Percentiles rank a stretch among this genome's conserved stretches.
Evolutionary conservation across 345 rosid species (phyloP).

Genomic region (Euclidium syriacum): DNA sequence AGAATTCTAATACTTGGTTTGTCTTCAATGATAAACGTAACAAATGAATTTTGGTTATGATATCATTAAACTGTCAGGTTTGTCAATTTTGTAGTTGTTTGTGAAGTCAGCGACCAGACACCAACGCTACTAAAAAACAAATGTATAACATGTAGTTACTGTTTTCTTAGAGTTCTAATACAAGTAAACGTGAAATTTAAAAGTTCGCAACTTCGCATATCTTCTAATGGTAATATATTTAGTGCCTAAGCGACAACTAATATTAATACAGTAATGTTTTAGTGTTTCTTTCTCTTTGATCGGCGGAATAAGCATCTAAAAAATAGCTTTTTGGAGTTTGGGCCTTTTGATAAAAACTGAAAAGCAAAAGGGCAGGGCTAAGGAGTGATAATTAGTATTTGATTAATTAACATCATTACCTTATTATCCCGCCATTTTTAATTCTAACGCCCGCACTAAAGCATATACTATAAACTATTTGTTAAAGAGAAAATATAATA

Average conservation of each 20-base stretch:
- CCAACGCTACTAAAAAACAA: too few species aligned
- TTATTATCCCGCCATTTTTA: slow-evolving; percentile 12
- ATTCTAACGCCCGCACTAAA: slow-evolving; percentile 1
- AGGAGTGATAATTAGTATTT: slow-evolving; percentile 19
- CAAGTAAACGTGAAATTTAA: neutral
- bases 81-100: neutral
- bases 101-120: too few species aligned
- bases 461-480: neutral
- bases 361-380: slow-evolving; percentile 1
- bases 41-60: neutral
- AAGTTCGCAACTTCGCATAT: neutral
- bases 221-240: neutral
- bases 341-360: neutral
- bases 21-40: neutral
- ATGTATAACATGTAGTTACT: neutral
- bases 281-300: slow-evolving; percentile 1
- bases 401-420: slow-evolving; percentile 26
- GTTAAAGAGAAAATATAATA: neutral
- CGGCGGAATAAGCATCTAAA: slow-evolving; percentile 29
- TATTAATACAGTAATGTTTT: too few species aligned
- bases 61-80: neutral
- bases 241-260: neutral
- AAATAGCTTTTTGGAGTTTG: slow-evolving; percentile 5
- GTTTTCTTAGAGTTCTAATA: neutral
- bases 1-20: neutral